A percentile compares a stretch with the other conserved stretches of the same genome.
These are phyloP conservation scores for Umbilicus rupestris DNA, from an alignment of 164 flowering plant species.

Conservation along the genomic window DNA sequence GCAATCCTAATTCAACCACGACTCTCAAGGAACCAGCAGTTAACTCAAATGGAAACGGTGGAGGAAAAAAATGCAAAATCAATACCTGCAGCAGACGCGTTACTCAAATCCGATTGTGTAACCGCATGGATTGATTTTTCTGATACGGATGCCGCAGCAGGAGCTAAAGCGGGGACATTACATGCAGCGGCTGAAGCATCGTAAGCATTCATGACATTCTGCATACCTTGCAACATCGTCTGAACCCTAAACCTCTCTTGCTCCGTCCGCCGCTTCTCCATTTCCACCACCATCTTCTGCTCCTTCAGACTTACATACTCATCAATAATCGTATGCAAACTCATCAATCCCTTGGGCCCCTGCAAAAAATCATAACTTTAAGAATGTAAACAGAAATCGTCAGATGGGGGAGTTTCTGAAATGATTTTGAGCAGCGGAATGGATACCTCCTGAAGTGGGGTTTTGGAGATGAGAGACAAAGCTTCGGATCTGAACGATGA, in stretches of 20 bases:
- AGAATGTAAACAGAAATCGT: not conserved
- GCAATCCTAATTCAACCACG: too few relatives aligned
- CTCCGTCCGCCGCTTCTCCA: slow-evolving; percentile 42
- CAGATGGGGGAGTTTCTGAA: not conserved
- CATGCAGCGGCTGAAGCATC: slow-evolving; percentile 17
- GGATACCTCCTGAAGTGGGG: slow-evolving; percentile 25
- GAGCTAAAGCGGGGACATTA: slow-evolving; percentile 11
- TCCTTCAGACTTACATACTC: slow-evolving; percentile 78
- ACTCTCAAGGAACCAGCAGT: not conserved
- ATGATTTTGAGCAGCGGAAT: not conserved
- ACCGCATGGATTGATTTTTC: too few relatives aligned
- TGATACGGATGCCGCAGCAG: too few relatives aligned
- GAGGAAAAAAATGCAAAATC: not conserved
- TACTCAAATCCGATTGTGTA: slow-evolving; percentile 18
- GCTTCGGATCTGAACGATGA: slow-evolving; percentile 67
- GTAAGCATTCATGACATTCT: slow-evolving; percentile 55
- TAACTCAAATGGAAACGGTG: not conserved
- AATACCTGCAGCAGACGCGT: slow-evolving; percentile 32
- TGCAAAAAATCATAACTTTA: slow-evolving; percentile 12
- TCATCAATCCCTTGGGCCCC: slow-evolving; percentile 78
- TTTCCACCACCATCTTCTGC: slow-evolving; percentile 58
- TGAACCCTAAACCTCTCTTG: slow-evolving; percentile 57
- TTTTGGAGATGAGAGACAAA: slow-evolving; percentile 51
- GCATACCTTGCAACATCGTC: slow-evolving; percentile 60
- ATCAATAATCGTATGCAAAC: slow-evolving; percentile 52